Conservation (phyloP, 176 grass and related monocot genomes). For the Puya raimondii region DNA sequence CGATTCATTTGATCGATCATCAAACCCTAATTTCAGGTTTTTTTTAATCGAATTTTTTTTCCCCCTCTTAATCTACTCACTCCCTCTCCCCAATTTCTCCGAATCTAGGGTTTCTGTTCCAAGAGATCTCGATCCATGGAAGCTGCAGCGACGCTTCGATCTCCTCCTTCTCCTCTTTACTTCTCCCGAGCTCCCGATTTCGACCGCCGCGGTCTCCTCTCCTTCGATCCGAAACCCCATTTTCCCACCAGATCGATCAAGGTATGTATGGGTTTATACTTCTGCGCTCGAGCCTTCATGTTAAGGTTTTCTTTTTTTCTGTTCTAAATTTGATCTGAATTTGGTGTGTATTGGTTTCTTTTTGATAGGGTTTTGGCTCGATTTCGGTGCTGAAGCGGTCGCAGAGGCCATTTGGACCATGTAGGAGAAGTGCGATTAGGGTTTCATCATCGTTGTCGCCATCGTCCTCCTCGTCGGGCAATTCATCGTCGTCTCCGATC, state of each 20-base stretch:
- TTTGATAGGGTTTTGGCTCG: constrained; percentile 34
- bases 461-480: constrained; percentile 20
- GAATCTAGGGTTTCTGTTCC: constrained; percentile 5
- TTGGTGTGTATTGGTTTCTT: background rate
- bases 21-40: too few relatives aligned
- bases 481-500: constrained; percentile 46
- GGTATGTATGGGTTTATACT: constrained; percentile 39
- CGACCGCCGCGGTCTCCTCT: constrained; percentile 21
- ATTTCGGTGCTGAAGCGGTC: constrained; percentile 21
- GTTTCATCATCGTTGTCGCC: constrained; percentile 36
- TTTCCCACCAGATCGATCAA: constrained; percentile 40
- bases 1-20: too few relatives aligned
- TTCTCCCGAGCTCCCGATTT: constrained; percentile 26
- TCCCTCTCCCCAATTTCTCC: background rate
- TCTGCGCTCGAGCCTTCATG: background rate
- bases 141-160: constrained; percentile 44
- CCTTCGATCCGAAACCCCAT: constrained; percentile 23
- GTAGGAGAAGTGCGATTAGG: constrained; percentile 35
- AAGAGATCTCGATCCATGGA: constrained; percentile 31
- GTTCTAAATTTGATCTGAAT: constrained; percentile 10
- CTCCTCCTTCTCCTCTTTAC: constrained; percentile 20
- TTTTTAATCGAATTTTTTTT: background rate
- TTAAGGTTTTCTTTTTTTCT: background rate
- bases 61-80: background rate
- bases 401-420: constrained; percentile 26